These are phyloP conservation scores for Aspergillus bertholletiae DNA, from an alignment of 495 filamentous ascomycete species.

Conservation along the genomic window DNA sequence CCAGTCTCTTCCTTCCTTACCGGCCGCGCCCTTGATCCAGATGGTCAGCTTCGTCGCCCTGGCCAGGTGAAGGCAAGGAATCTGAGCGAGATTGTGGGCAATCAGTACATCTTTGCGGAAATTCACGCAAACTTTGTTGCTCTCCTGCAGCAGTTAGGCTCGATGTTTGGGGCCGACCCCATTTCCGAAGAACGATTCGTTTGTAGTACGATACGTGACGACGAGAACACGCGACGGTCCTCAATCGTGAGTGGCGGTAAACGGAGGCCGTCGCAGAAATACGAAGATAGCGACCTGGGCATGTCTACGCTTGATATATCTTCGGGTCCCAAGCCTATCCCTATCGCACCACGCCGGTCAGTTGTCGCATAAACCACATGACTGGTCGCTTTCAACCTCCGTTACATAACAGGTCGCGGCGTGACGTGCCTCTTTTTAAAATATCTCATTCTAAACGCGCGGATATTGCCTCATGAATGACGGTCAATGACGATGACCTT, in stretches of 20 bases:
- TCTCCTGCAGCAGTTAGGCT: constrained; percentile 63
- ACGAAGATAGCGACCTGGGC: constrained; percentile 32
- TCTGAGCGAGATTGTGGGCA: constrained; percentile 80
- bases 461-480: constrained; percentile 5
- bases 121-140: constrained; percentile 77
- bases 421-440: background rate
- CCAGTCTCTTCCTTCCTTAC: constrained; percentile 63
- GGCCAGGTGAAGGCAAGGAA: constrained; percentile 66
- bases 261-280: constrained; percentile 20
- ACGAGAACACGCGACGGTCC: constrained; percentile 24
- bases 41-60: constrained; percentile 48
- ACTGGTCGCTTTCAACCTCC: constrained; percentile 7
- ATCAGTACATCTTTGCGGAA: constrained; percentile 84
- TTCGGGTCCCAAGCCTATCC: constrained; percentile 41
- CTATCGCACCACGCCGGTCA: constrained; percentile 37
- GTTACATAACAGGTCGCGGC: background rate
- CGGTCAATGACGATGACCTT: constrained; percentile 11
- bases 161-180: constrained; percentile 43
- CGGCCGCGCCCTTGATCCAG: constrained; percentile 55
- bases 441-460: background rate
- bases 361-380: constrained; percentile 34
- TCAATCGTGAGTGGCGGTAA: constrained; percentile 16
- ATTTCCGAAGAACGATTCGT: constrained; percentile 44
- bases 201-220: constrained; percentile 38
- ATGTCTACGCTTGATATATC: constrained; percentile 36